Evolutionary conservation across 2,329 filamentous ascomycete species (phyloP), one percentile per base, ranked within the genome.

Genomic region (Fusarium coicis): DNA sequence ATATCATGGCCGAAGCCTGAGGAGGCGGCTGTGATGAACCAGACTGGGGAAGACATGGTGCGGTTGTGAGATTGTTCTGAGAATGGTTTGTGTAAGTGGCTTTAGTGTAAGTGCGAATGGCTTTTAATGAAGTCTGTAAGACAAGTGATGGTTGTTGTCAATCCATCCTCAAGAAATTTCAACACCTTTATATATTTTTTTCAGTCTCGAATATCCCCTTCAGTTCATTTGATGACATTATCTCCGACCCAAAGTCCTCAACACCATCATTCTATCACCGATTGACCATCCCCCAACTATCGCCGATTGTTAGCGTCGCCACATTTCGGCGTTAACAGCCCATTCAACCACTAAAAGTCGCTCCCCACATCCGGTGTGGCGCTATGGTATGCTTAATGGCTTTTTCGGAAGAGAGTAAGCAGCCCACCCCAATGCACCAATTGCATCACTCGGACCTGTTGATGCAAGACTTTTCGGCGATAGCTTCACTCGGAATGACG

Each of bases 11-110:
- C 88, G 66, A 89, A 85, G 56, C 88, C 87, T 23, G 84, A 86
- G 28, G 86, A 87, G 50, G 83, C 83, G 32, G 86, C 87, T 16
- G 84, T 85, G 75, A 89, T 85, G 79, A 90, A 84, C 87, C 88
- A 89, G 36, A 87, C 82, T 49, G 80, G 82, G 6, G 70, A 71
- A 53, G 68, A 54, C 47, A 69, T 57, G 21, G 42, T 28, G 26
- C 10, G 4, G 36, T 40, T 37, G 18, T n/a, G 10, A 12, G 50
- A 3, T 21, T 37, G 12, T 53, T 19, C 9, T 53, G 4, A 26
- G 43, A 34, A 14, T 28, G 9, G 18, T 32, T 5, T 37, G 10
- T 44, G 19, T 16, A 36, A 44, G 11, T 46, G 30, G 21, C 12
- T 18, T 43, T 5, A 26, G 32, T 10, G 18, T n/a, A 36, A n/a